These are phyloP conservation scores for Curvularia lunata DNA, from an alignment of 2,329 filamentous ascomycete genomes.

Conservation along the genomic window DNA sequence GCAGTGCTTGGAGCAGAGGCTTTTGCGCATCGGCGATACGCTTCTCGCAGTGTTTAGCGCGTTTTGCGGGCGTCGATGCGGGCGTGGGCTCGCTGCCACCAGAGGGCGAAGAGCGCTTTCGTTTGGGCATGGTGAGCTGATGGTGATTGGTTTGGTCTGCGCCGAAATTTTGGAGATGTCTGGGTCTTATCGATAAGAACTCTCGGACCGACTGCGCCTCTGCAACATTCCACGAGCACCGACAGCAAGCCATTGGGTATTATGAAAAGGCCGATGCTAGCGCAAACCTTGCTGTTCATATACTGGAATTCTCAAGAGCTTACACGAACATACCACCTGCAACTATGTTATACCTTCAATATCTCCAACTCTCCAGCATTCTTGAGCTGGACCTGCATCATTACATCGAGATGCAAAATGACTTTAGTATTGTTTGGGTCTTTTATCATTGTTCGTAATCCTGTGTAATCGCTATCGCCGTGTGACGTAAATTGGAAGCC, in stretches of 20 bases:
- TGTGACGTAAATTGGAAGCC: too few relatives aligned
- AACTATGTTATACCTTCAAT: too few relatives aligned
- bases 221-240: neutral
- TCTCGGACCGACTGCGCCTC: neutral
- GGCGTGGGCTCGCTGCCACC: slow-evolving; percentile 13
- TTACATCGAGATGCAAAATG: too few relatives aligned
- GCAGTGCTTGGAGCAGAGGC: slow-evolving; percentile 68
- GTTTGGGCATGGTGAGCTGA: slow-evolving; percentile 41
- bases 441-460: too few relatives aligned
- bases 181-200: slow-evolving; percentile 19
- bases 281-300: too few relatives aligned
- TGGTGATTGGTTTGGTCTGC: slow-evolving; percentile 6
- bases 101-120: slow-evolving; percentile 38
- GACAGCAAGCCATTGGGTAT: neutral
- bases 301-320: too few relatives aligned
- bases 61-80: slow-evolving; percentile 22
- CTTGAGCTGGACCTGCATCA: too few relatives aligned
- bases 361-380: too few relatives aligned
- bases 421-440: too few relatives aligned
- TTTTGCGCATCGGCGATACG: slow-evolving; percentile 62
- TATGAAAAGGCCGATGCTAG: neutral
- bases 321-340: too few relatives aligned
- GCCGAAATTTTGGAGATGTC: slow-evolving; percentile 19
- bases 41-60: slow-evolving; percentile 40
- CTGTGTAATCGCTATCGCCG: too few relatives aligned